Percentiles rank a stretch among this genome's conserved stretches.
phyloP scores from a whole-genome alignment of 2,329 filamentous ascomycete genomes.

The Dactylonectria macrodidyma region DNA sequence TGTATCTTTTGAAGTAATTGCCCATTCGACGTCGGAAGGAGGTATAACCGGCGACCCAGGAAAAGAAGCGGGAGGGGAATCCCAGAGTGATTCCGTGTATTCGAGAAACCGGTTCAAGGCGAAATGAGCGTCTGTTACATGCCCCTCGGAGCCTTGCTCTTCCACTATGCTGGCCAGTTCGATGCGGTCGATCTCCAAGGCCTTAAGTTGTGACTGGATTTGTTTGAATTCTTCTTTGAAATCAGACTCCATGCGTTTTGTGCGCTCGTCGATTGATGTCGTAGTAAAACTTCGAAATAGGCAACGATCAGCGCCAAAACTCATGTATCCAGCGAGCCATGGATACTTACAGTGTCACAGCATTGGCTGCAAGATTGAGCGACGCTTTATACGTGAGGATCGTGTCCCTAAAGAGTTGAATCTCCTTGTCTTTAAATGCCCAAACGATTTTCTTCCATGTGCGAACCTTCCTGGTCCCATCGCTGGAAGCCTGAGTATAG shows the following conservation, averaged over 20 bases:
- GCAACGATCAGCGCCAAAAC: not conserved
- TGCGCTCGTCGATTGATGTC: constrained; percentile 2
- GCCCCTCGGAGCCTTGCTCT: not conserved
- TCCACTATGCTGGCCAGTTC: not conserved
- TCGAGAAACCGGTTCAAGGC: constrained; percentile 5
- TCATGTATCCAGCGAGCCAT: not conserved
- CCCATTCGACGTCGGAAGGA: not conserved
- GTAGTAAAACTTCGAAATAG: not conserved
- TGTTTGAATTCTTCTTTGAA: not conserved
- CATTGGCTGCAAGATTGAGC: not conserved
- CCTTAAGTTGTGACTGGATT: not conserved
- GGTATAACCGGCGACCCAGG: not conserved
- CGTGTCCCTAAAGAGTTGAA: constrained; percentile 2
- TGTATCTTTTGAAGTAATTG: not conserved
- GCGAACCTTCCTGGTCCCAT: not conserved
- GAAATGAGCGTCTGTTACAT: not conserved
- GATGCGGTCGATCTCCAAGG: not conserved
- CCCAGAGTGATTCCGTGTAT: not conserved
- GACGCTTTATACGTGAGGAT: constrained; percentile 1
- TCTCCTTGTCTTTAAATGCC: constrained; percentile 9
- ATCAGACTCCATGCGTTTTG: not conserved
- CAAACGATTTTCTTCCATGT: constrained; percentile 3
- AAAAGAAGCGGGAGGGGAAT: not conserved
- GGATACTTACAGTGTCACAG: not conserved
- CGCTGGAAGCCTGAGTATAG: not conserved